These are phyloP conservation scores for Suillus ampliporus DNA, from an alignment of 768 basidiomycete species.

Conservation along the genomic window DNA sequence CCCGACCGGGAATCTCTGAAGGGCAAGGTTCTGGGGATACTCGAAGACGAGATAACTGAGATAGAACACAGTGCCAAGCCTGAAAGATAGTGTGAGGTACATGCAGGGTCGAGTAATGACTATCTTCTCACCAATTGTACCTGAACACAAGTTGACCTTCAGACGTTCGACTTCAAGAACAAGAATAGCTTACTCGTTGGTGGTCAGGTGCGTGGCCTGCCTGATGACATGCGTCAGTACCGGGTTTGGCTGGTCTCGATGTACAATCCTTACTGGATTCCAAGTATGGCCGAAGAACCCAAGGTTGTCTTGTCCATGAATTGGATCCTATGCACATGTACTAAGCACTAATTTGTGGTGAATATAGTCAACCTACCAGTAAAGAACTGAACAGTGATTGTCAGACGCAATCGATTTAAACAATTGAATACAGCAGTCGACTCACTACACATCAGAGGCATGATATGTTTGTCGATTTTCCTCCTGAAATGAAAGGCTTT, in stretches of 20 bases:
- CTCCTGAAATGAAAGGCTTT: slow-evolving; percentile 29
- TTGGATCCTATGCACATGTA: slow-evolving; percentile 55
- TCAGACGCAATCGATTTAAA: neutral
- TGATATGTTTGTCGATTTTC: slow-evolving; percentile 67
- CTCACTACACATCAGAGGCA: slow-evolving; percentile 69
- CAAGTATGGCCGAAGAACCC: slow-evolving; percentile 65
- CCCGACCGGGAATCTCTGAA: slow-evolving; percentile 71
- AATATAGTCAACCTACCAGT: slow-evolving; percentile 43
- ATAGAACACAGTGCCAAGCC: slow-evolving; percentile 69
- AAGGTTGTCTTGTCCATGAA: slow-evolving; percentile 75
- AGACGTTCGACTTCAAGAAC: neutral
- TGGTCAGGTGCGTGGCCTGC: slow-evolving; percentile 60
- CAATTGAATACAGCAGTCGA: slow-evolving; percentile 17
- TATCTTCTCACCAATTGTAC: slow-evolving; percentile 11
- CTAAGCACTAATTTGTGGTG: neutral
- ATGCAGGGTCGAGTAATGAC: neutral
- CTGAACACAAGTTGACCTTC: neutral
- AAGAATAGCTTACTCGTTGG: slow-evolving; percentile 53
- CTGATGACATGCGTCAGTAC: slow-evolving; percentile 36
- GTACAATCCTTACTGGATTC: slow-evolving; percentile 53
- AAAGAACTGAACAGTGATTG: slow-evolving; percentile 44
- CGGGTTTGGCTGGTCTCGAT: neutral
- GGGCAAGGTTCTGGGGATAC: slow-evolving; percentile 67
- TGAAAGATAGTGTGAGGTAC: neutral
- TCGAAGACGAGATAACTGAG: slow-evolving; percentile 61